phyloP scores from a whole-genome alignment of 2,329 filamentous ascomycete species.

The Verticillium albo-atrum region DNA sequence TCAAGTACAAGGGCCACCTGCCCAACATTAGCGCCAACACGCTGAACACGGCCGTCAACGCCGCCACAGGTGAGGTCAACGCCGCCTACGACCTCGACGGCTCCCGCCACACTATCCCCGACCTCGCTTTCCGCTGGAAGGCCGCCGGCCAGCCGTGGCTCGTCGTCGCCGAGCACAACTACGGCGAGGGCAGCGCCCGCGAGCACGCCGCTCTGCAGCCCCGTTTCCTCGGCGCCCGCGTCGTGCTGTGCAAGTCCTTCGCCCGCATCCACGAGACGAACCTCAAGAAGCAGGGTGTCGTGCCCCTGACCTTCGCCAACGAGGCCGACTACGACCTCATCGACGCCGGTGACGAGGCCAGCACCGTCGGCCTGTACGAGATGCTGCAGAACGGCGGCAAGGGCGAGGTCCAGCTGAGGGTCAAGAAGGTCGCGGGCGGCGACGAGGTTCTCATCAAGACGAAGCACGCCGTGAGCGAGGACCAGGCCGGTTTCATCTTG shows the following conservation, averaged over 20 bases:
- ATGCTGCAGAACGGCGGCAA: slow-evolving; percentile 74
- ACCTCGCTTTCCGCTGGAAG: slow-evolving; percentile 82
- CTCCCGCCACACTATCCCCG: slow-evolving; percentile 71
- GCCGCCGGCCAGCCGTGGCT: slow-evolving; percentile 74
- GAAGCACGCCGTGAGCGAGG: slow-evolving; percentile 83
- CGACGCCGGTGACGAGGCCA: slow-evolving; percentile 75
- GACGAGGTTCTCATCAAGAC: slow-evolving; percentile 67
- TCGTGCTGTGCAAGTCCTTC: slow-evolving; percentile 83
- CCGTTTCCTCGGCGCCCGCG: slow-evolving; percentile 78
- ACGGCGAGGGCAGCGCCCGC: slow-evolving; percentile 83
- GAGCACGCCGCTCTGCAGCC: slow-evolving; percentile 90
- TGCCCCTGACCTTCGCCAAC: slow-evolving; percentile 85
- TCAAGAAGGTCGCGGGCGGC: slow-evolving; percentile 60
- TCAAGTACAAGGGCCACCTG: slow-evolving; percentile 98
- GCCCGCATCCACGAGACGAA: slow-evolving; percentile 94
- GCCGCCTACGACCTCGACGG: slow-evolving; percentile 84
- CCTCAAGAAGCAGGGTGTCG: slow-evolving; percentile 94
- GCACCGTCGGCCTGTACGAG: slow-evolving; percentile 78
- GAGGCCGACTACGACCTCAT: slow-evolving; percentile 86
- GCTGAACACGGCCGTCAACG: slow-evolving; percentile 90
- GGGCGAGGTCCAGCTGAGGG: slow-evolving; percentile 67
- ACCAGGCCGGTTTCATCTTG: slow-evolving; percentile 88
- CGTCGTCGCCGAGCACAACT: slow-evolving; percentile 96
- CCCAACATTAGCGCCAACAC: slow-evolving; percentile 98
- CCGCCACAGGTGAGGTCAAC: slow-evolving; percentile 88